phyloP scores from a whole-genome alignment of 441 rosid genomes.

The Populus hybrid region DNA sequence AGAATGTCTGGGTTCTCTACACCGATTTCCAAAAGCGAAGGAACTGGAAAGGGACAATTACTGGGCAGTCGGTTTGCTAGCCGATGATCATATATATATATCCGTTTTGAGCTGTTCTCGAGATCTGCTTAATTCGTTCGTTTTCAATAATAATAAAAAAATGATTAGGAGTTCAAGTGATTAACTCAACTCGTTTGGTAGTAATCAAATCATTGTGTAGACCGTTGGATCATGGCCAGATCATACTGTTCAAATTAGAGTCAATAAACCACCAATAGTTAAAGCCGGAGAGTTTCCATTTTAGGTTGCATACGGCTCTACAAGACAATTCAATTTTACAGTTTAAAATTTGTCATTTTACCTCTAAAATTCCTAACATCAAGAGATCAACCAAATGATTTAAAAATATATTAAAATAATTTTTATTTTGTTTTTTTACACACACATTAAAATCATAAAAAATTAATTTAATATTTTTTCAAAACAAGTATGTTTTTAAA shows the following conservation, averaged over 20 bases:
- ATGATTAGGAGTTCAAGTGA: neutral
- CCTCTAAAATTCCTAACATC: neutral
- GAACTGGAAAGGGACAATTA: neutral
- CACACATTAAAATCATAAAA: too few relatives aligned
- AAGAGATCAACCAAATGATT: too few relatives aligned
- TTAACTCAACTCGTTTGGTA: too few relatives aligned
- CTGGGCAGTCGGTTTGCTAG: neutral
- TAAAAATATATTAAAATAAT: too few relatives aligned
- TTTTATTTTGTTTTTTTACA: too few relatives aligned
- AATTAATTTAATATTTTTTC: too few relatives aligned
- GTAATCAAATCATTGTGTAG: too few relatives aligned
- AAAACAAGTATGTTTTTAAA: too few relatives aligned
- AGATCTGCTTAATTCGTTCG: neutral
- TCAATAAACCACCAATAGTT: too few relatives aligned
- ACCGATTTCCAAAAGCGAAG: neutral
- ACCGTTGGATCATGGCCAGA: too few relatives aligned
- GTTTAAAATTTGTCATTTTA: neutral
- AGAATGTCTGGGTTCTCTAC: constrained; percentile 14
- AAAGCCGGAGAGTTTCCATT: neutral
- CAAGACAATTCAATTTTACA: too few relatives aligned
- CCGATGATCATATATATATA: neutral
- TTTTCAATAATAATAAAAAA: neutral
- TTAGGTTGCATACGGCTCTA: neutral
- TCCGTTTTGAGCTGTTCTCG: neutral
- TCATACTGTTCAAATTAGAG: too few relatives aligned